phyloP scores from a whole-genome alignment of 768 basidiomycete genomes.

The Sporobolomyces roseus region DNA sequence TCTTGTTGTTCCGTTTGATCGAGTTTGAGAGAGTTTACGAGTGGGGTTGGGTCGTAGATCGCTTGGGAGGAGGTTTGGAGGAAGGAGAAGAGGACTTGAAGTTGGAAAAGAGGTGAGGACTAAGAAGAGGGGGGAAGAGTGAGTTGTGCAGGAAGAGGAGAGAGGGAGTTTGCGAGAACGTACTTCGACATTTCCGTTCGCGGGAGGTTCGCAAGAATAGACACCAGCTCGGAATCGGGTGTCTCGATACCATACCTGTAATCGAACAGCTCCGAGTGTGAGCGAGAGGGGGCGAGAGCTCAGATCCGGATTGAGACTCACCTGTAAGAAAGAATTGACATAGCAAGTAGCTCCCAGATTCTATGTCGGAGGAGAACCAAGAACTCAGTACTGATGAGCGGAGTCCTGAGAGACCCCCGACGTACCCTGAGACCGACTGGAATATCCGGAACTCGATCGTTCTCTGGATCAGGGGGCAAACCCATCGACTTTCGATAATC shows the following conservation, averaged over 20 bases:
- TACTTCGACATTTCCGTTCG: slow-evolving; percentile 56
- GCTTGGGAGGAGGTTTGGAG: slow-evolving; percentile 67
- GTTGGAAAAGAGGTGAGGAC: slow-evolving; percentile 50
- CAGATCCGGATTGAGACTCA: slow-evolving; percentile 44
- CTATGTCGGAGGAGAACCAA: slow-evolving; percentile 53
- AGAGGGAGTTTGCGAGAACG: no score
- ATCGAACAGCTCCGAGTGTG: no score
- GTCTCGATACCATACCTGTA: slow-evolving; percentile 87
- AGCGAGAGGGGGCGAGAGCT: neutral
- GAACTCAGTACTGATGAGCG: neutral
- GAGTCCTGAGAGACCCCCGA: slow-evolving; percentile 7
- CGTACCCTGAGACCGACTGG: slow-evolving; percentile 76
- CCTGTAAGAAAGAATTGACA: slow-evolving; percentile 90
- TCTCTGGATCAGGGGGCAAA: slow-evolving; percentile 59
- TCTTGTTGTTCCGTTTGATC: slow-evolving; percentile 87
- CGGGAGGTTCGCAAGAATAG: slow-evolving; percentile 66
- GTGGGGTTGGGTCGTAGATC: slow-evolving; percentile 75
- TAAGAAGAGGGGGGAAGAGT: no score
- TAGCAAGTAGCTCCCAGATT: slow-evolving; percentile 97
- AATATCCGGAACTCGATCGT: slow-evolving; percentile 56
- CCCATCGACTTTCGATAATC: slow-evolving; percentile 57
- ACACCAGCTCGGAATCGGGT: slow-evolving; percentile 74
- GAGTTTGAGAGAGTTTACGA: slow-evolving; percentile 79
- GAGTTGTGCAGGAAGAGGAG: no score
- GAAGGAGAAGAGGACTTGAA: slow-evolving; percentile 63